Conservation (phyloP, 2,329 filamentous ascomycete genomes). For the Hypoxylon sp. region DNA sequence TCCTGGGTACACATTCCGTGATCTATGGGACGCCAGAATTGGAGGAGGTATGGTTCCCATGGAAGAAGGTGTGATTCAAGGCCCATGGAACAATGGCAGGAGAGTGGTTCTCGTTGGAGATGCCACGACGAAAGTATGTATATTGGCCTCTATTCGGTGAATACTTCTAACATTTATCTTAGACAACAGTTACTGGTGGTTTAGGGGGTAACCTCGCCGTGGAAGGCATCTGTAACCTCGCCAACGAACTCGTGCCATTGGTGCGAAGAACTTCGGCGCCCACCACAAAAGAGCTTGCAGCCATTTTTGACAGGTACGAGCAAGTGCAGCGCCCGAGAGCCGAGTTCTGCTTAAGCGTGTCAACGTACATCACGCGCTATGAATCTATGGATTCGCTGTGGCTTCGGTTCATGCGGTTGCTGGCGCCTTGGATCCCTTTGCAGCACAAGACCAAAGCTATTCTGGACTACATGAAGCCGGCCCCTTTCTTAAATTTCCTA, state of each 20-base stretch:
- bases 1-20: conserved; percentile 24
- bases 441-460: not conserved
- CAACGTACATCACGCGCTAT: conserved; percentile 24
- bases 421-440: conserved; percentile 13
- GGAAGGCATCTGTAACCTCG: conserved; percentile 29
- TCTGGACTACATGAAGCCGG: conserved; percentile 13
- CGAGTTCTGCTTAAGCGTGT: conserved; percentile 12
- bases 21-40: conserved; percentile 29
- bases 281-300: conserved; percentile 16
- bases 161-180: conserved; percentile 1
- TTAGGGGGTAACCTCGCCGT: conserved; percentile 34
- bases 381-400: conserved; percentile 35
- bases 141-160: not conserved
- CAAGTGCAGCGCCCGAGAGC: conserved; percentile 29
- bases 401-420: conserved; percentile 9
- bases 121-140: conserved; percentile 25
- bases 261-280: conserved; percentile 11
- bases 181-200: conserved; percentile 32
- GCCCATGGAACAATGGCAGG: conserved; percentile 32
- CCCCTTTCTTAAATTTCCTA: conserved; percentile 11
- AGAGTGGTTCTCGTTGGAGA: conserved; percentile 34
- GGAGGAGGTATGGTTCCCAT: conserved; percentile 33
- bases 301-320: conserved; percentile 30
- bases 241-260: conserved; percentile 28
- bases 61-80: conserved; percentile 34